A percentile compares a stretch with the other conserved stretches of the same genome.
Evolutionary conservation across 1,139 yeast genomes (phyloP).

Genomic region (Yamadazyma sp.): DNA sequence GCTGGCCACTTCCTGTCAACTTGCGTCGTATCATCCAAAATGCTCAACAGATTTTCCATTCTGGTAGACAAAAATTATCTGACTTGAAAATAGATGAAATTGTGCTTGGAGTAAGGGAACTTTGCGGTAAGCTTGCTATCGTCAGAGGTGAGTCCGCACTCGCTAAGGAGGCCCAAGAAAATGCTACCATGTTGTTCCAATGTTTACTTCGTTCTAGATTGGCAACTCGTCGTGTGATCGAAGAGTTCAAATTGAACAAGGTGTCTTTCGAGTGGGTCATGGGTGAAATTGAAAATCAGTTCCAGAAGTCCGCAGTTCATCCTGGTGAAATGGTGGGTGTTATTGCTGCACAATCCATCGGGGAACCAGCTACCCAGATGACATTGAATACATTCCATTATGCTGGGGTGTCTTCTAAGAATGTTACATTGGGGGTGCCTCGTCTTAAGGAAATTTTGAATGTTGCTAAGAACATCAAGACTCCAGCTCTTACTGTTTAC

Average conservation of each 20-base stretch:
- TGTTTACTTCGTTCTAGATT: slow-evolving; percentile 89
- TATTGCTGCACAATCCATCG: slow-evolving; percentile 98
- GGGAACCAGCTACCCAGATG: slow-evolving; percentile 99
- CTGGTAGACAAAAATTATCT: slow-evolving; percentile 86
- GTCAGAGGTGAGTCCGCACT: slow-evolving; percentile 80
- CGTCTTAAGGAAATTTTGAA: slow-evolving; percentile 98
- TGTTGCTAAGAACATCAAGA: slow-evolving; percentile 96
- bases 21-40: slow-evolving; percentile 95
- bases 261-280: slow-evolving; percentile 94
- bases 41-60: slow-evolving; percentile 95
- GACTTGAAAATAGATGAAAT: slow-evolving; percentile 85
- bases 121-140: slow-evolving; percentile 69
- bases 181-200: slow-evolving; percentile 89
- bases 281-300: slow-evolving; percentile 92
- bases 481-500: slow-evolving; percentile 96
- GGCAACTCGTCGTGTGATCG: slow-evolving; percentile 86
- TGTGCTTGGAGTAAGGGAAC: slow-evolving; percentile 66
- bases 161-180: slow-evolving; percentile 82
- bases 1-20: slow-evolving; percentile 98
- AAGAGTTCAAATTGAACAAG: slow-evolving; percentile 82
- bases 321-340: slow-evolving; percentile 99
- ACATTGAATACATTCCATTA: slow-evolving; percentile 99
- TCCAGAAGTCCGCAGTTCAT: slow-evolving; percentile 88
- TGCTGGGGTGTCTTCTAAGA: slow-evolving; percentile 99
- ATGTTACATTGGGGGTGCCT: slow-evolving; percentile 99